These are phyloP conservation scores for Alternaria incomplexa DNA, from an alignment of 2,329 filamentous ascomycete species.

Conservation along the genomic window DNA sequence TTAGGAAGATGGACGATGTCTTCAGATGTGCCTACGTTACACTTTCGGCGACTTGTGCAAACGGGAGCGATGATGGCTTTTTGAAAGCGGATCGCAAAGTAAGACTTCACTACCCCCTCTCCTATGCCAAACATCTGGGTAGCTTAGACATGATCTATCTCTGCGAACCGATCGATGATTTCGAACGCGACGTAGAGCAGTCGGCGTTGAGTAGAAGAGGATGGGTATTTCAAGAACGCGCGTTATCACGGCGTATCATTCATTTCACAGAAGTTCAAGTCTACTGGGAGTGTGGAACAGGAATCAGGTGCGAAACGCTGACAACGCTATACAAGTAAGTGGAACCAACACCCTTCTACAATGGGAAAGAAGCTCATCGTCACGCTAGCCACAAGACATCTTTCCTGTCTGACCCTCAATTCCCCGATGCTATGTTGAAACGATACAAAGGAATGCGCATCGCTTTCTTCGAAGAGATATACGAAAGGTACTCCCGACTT, in stretches of 20 bases:
- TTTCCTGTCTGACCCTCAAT: neutral
- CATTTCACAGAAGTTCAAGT: constrained; percentile 32
- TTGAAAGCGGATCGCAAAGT: neutral
- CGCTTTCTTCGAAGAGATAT: neutral
- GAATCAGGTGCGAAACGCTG: constrained; percentile 27
- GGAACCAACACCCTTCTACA: neutral
- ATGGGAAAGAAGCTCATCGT: neutral
- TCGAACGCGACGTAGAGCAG: neutral
- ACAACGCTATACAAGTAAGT: constrained; percentile 22
- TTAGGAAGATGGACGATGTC: neutral
- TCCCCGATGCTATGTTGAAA: neutral
- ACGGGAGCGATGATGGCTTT: neutral
- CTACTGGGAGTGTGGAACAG: constrained; percentile 35
- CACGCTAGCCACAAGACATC: neutral
- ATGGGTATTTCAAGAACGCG: constrained; percentile 39
- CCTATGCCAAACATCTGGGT: neutral
- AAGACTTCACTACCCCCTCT: neutral
- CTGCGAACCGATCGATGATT: neutral
- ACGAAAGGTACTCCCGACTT: neutral
- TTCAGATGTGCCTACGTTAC: neutral
- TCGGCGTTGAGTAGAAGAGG: constrained; percentile 23
- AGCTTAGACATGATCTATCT: neutral
- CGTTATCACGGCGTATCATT: constrained; percentile 30
- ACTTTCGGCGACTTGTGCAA: neutral
- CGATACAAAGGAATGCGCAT: neutral